A percentile compares a stretch with the other conserved stretches of the same genome.
These are phyloP conservation scores for Neoboletus brunneissimus DNA, from an alignment of 768 basidiomycete genomes.

Conservation along the genomic window DNA sequence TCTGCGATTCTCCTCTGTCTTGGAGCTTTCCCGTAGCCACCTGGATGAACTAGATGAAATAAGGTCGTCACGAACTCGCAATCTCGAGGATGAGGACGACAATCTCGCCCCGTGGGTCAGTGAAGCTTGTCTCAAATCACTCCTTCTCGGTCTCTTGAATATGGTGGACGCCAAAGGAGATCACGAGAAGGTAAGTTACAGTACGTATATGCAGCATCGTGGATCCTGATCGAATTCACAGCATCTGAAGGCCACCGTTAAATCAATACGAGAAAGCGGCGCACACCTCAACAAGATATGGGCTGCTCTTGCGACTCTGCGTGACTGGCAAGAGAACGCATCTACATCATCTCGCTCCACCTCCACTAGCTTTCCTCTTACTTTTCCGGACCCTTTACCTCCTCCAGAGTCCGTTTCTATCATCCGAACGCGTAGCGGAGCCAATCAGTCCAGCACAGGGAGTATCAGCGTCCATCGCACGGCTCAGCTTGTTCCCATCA, in stretches of 20 bases:
- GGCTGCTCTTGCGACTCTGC: conserved; percentile 50
- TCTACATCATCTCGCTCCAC: conserved; percentile 12
- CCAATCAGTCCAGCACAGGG: conserved; percentile 25
- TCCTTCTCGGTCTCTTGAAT: conserved; percentile 60
- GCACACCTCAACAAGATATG: conserved; percentile 63
- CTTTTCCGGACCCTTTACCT: conserved; percentile 60
- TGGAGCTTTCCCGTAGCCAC: conserved; percentile 50
- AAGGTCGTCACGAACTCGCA: conserved; percentile 32
- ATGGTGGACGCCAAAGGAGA: conserved; percentile 46
- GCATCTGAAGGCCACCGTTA: conserved; percentile 38
- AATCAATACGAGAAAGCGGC: conserved; percentile 52
- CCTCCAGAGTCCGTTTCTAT: conserved; percentile 42
- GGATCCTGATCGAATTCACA: conserved; percentile 2
- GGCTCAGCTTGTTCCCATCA: conserved; percentile 65
- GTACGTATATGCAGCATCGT: neutral
- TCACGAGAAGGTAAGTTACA: conserved; percentile 30
- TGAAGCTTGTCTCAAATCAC: conserved; percentile 60
- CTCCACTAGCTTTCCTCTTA: conserved; percentile 21
- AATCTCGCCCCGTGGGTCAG: conserved; percentile 55
- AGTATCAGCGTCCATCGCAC: conserved; percentile 40
- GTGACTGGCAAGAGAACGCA: conserved; percentile 32
- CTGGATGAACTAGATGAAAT: conserved; percentile 65
- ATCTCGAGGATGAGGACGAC: conserved; percentile 37
- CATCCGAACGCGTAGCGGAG: conserved; percentile 48
- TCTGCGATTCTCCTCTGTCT: conserved; percentile 54